These are phyloP conservation scores for Exutisphaerella laricina DNA, from an alignment of 2,329 filamentous ascomycete genomes.

Conservation along the genomic window DNA sequence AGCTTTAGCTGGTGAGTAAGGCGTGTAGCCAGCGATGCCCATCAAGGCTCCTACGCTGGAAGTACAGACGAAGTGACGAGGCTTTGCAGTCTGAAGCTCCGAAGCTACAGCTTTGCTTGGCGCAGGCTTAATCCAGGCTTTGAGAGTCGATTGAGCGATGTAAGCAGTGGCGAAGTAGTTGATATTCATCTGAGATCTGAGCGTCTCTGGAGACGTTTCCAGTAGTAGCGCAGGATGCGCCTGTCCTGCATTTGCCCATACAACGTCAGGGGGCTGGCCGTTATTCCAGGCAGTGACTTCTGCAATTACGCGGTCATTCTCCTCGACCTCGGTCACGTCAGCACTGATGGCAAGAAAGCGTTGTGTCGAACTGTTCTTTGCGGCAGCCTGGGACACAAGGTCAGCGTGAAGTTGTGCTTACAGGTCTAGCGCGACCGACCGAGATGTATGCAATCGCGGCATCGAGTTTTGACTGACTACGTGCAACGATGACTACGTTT, in stretches of 20 bases:
- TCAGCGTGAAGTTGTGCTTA: conserved; percentile 1
- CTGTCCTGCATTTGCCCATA: conserved; percentile 84
- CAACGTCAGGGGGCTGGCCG: conserved; percentile 66
- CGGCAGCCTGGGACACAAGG: conserved; percentile 51
- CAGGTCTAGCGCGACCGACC: conserved; percentile 38
- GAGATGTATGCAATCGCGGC: conserved; percentile 61
- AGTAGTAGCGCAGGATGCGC: conserved; percentile 70
- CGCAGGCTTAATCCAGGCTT: conserved; percentile 60
- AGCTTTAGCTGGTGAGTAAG: conserved; percentile 79
- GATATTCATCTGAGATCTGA: conserved; percentile 79
- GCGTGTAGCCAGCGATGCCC: conserved; percentile 71
- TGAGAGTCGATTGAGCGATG: conserved; percentile 73
- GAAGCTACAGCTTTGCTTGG: conserved; percentile 27
- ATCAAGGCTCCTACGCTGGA: conserved; percentile 70
- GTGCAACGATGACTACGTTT: conserved; percentile 77
- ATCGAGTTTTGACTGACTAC: conserved; percentile 69
- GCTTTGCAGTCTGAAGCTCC: conserved; percentile 37
- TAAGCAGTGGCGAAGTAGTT: conserved; percentile 87
- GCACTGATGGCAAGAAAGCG: conserved; percentile 78
- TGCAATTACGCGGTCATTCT: conserved; percentile 63
- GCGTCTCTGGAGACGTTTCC: conserved; percentile 61
- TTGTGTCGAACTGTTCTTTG: conserved; percentile 61
- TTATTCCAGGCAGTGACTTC: conserved; percentile 77
- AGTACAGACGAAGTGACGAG: conserved; percentile 83
- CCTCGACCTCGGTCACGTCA: conserved; percentile 67